Percentiles rank a stretch among this genome's conserved stretches.
Evolutionary conservation across 345 rosid genomes (phyloP).

Genomic region (Aegle marmelos): DNA sequence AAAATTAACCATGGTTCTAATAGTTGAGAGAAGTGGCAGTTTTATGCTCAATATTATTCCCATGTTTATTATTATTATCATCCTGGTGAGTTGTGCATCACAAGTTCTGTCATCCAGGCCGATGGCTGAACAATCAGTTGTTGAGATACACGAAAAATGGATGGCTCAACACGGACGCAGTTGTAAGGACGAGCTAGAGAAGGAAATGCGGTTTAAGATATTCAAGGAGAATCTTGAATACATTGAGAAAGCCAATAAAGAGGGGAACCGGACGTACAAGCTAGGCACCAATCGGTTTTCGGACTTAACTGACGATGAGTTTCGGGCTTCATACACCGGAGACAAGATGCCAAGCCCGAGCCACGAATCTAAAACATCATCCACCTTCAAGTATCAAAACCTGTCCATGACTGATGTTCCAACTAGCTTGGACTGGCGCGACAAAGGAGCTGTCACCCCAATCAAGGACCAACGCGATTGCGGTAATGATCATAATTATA

Average conservation of each 20-base stretch:
- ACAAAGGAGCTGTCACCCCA: conserved; percentile 33
- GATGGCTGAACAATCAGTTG: conserved; percentile 14
- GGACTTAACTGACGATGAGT: conserved; percentile 50
- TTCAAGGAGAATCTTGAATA: conserved; percentile 31
- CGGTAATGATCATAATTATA: conserved; percentile 17
- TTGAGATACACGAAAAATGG: conserved; percentile 33
- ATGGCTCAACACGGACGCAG: conserved; percentile 21
- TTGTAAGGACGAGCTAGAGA: conserved; percentile 24
- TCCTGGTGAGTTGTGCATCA: too few species aligned
- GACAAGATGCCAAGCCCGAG: neutral
- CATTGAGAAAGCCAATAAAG: conserved; percentile 28
- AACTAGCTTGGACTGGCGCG: conserved; percentile 38
- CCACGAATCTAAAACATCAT: neutral
- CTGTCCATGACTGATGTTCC: neutral
- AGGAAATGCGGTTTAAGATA: conserved; percentile 29
- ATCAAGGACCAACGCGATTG: conserved; percentile 40
- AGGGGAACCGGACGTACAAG: conserved; percentile 30
- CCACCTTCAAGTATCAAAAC: neutral
- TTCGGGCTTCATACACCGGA: neutral
- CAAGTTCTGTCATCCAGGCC: neutral
- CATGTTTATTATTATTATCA: too few species aligned
- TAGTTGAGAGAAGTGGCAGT: too few species aligned
- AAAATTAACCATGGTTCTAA: too few species aligned
- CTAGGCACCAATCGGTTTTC: conserved; percentile 52
- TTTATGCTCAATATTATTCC: too few species aligned